A percentile compares a stretch with the other conserved stretches of the same genome.
Evolutionary conservation across 2,329 filamentous ascomycete genomes (phyloP).

Genomic region (Dactylellina leptospora): DNA sequence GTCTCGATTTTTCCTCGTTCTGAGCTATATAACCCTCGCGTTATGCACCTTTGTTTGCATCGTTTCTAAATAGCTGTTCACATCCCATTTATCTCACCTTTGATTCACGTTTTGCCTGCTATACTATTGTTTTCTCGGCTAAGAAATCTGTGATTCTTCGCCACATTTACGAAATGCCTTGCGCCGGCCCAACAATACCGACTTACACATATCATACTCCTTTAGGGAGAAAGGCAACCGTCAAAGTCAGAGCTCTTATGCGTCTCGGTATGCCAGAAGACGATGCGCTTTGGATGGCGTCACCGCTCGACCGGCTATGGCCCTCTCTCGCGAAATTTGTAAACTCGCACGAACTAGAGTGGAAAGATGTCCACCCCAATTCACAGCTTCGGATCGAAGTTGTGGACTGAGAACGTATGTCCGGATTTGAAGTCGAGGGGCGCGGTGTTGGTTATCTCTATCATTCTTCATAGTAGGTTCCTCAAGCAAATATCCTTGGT

Average conservation of each 20-base stretch:
- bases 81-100: neutral
- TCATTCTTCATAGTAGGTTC: too few species aligned
- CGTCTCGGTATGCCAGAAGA: constrained; percentile 12
- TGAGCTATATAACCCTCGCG: neutral
- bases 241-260: constrained; percentile 1
- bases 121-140: neutral
- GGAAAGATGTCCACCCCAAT: constrained; percentile 2
- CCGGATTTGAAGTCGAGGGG: too few species aligned
- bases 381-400: too few species aligned
- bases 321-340: constrained; percentile 7
- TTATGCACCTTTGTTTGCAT: neutral
- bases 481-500: too few species aligned
- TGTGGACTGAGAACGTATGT: too few species aligned
- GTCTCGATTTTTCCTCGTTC: neutral
- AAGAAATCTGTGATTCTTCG: neutral
- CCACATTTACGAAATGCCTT: constrained; percentile 15
- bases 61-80: neutral
- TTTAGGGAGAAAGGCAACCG: neutral
- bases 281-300: constrained; percentile 9
- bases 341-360: constrained; percentile 11
- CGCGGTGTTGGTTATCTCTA: too few species aligned
- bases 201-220: constrained; percentile 32
- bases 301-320: constrained; percentile 10
- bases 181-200: constrained; percentile 23
- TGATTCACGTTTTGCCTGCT: neutral